Evolutionary conservation across 208 protist genomes (phyloP), one percentile per base, ranked within the genome.

Genomic region (Trypanosoma scelopori): DNA sequence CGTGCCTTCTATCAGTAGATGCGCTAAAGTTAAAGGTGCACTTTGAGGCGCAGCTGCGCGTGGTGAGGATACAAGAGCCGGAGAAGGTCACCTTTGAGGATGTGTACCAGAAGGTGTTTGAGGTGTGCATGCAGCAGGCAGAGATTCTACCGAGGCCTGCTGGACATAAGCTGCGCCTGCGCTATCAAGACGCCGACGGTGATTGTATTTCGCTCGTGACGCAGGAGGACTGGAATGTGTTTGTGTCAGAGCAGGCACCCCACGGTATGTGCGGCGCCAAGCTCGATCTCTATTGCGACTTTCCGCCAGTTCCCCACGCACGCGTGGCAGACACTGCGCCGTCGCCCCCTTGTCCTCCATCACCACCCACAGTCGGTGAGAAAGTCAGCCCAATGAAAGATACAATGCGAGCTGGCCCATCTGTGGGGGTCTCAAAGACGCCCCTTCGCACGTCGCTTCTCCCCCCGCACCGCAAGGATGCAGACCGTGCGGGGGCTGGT

Each of bases 161-260:
- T 1, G 76, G 72, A 5, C 74, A 78, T 18, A 67, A 76, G 27
- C 77, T 94, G 63, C 82, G 88, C 37, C 75, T 94, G 39, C 85
- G 84, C 35, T 94, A 94, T 64, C 78, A 88, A 60, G 88, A 94
- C 65, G 20, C 23, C 3, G 88, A 94, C n/a, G 85, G 88, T 49
- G 88, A 94, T 71, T 90, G 77, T 65, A 91, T 94, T 45, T 85
- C 81, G 22, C 53, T 94, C 30, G 16, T 92, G 23, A 82, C 80
- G 23, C 74, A 89, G 47, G 76, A 88, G 41, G 88, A 94, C 63
- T 94, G 84, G 88, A 59, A 75, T 23, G 71, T 79, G 39, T 82
- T 91, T 76, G 43, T 91, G 25, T 55, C 51, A 1, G 88, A 94
- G 69, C 25, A 81, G 41, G 64, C 70, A 12, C 59, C 75, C 2